Conservation (phyloP, 208 protist species). For the Naegleria lovaniensis region DNA sequence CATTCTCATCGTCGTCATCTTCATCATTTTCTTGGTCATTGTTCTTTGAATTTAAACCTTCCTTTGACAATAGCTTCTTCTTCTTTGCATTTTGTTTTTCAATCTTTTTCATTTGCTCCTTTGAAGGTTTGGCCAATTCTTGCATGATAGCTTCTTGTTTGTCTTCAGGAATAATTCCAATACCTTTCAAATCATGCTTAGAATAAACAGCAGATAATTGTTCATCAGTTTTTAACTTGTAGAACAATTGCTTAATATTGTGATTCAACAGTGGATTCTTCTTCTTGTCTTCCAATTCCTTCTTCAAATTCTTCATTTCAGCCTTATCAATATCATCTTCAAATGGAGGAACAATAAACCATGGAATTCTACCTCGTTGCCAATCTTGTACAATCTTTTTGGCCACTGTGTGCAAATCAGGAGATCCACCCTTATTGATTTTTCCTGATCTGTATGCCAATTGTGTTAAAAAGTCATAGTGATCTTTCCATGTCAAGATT, state of each 20-base stretch:
- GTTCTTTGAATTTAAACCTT: conserved; percentile 32
- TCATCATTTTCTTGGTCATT: not conserved
- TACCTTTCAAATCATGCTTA: conserved; percentile 26
- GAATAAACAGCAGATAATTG: not conserved
- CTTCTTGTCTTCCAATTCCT: not conserved
- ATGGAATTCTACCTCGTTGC: conserved; percentile 91
- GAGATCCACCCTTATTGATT: conserved; percentile 84
- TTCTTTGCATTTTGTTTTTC: not conserved
- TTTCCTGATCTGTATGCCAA: conserved; percentile 85
- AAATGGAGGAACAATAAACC: conserved; percentile 84
- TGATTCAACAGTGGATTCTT: not conserved
- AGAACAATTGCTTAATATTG: conserved; percentile 28
- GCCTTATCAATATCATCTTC: conserved; percentile 38
- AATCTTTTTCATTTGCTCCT: conserved; percentile 36
- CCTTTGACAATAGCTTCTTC: conserved; percentile 22
- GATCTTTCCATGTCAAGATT: conserved; percentile 79
- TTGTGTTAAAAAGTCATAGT: conserved; percentile 92
- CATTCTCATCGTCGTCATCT: conserved; percentile 16
- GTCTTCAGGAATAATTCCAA: conserved; percentile 14
- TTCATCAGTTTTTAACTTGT: conserved; percentile 23
- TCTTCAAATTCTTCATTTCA: not conserved
- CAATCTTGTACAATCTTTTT: conserved; percentile 96
- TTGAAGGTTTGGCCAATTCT: conserved; percentile 27
- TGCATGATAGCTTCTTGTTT: conserved; percentile 9
- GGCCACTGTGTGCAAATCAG: conserved; percentile 83